Evolutionary conservation across 2,329 filamentous ascomycete species (phyloP), one percentile per base, ranked within the genome.

Genomic region (Arthrinium puccinioides): DNA sequence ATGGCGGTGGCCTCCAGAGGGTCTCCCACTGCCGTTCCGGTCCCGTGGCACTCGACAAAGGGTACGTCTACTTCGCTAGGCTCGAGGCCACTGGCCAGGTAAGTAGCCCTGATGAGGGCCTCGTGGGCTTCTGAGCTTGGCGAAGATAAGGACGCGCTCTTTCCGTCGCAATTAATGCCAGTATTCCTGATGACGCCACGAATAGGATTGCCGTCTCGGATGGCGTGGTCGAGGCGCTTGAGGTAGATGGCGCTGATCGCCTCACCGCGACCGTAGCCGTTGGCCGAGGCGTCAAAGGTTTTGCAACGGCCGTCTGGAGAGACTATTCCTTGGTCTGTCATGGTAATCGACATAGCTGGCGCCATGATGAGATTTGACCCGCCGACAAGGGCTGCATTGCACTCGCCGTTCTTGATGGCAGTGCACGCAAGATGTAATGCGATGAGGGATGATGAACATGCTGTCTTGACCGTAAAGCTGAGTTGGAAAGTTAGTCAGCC

Each of bases 251-350:
- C 55, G 1, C 52, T 62, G 1, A 64, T 48, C 3, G 69, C 71
- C 41, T 75, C 71, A 1, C 68, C 70, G 9, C 69, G 56, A 0
- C 56, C 64, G 43, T 74, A 76, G 0, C 72, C 73, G 40, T 67
- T 56, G 6, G 38, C 38, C 7, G 16, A 11, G 10, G 25, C 24
- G 15, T 36, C 32, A 31, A 40, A 40, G 18, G 24, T 40, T 23
- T 36, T 35, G 15, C 38, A 36, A 9, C 16, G 23, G 2, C 31
- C 32, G 16, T 35, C 27, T 6, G 19, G 10, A 6, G 32, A 15
- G 10, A 34, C 15, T 4, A 28, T 8, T 3, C 39, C 34, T 9
- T 14, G 4, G 6, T 24, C 7, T 6, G 25, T 11, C 32, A 28
- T 34, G 3, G 10, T 26, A 5, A 36, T 18, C 21, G 16, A 27